These are phyloP conservation scores for Aspergillus transmontanensis DNA, from an alignment of 2,329 filamentous ascomycete genomes.

Conservation along the genomic window DNA sequence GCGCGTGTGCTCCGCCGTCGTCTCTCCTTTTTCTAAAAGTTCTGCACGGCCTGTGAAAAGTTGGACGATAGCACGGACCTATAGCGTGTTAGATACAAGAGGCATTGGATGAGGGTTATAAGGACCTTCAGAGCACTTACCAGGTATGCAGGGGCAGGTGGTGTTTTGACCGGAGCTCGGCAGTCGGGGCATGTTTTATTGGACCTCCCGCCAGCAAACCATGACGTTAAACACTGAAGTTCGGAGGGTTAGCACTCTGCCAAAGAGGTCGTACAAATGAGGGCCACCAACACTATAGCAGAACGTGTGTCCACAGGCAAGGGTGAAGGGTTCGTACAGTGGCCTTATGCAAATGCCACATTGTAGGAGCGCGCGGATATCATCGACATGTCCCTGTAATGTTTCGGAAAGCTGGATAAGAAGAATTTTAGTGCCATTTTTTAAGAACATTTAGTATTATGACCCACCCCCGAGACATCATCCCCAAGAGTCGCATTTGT, in stretches of 20 bases:
- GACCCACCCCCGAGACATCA: constrained; percentile 36
- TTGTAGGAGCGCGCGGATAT: constrained; percentile 62
- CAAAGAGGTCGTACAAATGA: not conserved
- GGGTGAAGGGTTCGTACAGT: constrained; percentile 70
- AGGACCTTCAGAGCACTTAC: constrained; percentile 41
- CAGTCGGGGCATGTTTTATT: constrained; percentile 72
- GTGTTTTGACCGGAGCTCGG: constrained; percentile 58
- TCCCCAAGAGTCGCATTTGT: constrained; percentile 13
- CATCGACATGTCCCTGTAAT: constrained; percentile 59
- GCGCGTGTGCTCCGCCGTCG: constrained; percentile 60
- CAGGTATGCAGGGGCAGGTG: constrained; percentile 67
- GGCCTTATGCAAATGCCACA: constrained; percentile 71
- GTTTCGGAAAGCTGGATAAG: constrained; percentile 41
- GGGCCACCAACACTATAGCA: constrained; percentile 62
- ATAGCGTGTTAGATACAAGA: constrained; percentile 14
- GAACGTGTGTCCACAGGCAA: constrained; percentile 71
- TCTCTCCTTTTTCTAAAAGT: constrained; percentile 65
- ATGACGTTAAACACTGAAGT: constrained; percentile 58
- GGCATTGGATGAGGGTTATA: not conserved
- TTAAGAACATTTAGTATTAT: not conserved
- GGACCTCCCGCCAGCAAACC: constrained; percentile 55
- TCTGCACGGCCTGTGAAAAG: constrained; percentile 63
- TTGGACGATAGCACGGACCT: constrained; percentile 67
- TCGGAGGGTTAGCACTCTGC: constrained; percentile 23
- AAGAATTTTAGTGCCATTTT: constrained; percentile 18